Percentiles rank a stretch among this genome's conserved stretches.
Evolutionary conservation across 2,329 filamentous ascomycete species (phyloP).

Genomic region (Aspergillus sp.): DNA sequence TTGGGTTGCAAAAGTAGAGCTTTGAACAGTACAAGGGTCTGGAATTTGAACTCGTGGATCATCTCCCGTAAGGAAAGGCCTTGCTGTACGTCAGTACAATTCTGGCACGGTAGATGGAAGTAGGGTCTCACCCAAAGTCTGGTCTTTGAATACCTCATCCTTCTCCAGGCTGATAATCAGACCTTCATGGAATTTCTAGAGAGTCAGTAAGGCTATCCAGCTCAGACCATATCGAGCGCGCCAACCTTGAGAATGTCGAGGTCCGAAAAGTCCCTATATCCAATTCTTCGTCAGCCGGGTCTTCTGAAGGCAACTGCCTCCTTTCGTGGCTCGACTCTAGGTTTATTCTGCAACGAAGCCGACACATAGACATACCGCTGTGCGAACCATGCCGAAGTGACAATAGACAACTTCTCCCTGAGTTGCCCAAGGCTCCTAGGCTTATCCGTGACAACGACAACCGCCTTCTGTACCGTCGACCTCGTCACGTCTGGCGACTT

Average conservation of each 20-base stretch:
- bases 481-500: constrained; percentile 89
- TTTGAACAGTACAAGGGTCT: constrained; percentile 92
- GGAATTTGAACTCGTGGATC: constrained; percentile 91
- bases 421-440: constrained; percentile 90
- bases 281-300: constrained; percentile 11
- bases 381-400: constrained; percentile 95
- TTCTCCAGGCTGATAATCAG: constrained; percentile 63
- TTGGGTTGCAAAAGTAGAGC: constrained; percentile 93
- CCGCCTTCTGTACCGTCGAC: constrained; percentile 96
- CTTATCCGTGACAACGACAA: constrained; percentile 90
- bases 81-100: constrained; percentile 32
- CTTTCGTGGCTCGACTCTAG: not conserved
- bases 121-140: constrained; percentile 75
- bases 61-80: constrained; percentile 81
- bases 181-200: constrained; percentile 83
- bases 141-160: constrained; percentile 76
- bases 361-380: constrained; percentile 64
- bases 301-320: not conserved
- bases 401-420: constrained; percentile 84
- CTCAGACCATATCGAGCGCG: not conserved
- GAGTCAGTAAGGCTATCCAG: constrained; percentile 19
- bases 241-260: constrained; percentile 77
- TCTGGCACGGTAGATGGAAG: not conserved
- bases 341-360: not conserved
- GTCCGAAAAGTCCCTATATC: constrained; percentile 77